Conservation (phyloP, 352 stramenopile species). For the Halophytophthora batemanensis region DNA sequence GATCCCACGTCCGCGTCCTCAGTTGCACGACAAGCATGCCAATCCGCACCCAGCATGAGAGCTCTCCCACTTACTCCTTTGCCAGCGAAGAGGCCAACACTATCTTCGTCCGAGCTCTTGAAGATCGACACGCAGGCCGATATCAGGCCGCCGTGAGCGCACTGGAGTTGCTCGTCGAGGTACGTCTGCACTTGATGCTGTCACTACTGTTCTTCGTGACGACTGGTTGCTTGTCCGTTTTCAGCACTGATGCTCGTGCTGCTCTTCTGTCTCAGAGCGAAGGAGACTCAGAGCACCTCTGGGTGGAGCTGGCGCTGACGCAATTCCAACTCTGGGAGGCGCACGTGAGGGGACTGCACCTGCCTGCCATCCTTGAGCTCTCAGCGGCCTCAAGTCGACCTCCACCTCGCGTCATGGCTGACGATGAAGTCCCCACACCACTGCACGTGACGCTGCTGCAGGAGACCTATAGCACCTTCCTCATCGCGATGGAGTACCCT, state of each 20-base stretch:
- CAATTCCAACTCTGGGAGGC: conserved; percentile 63
- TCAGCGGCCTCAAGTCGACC: conserved; percentile 1
- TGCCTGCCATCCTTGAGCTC: conserved; percentile 24
- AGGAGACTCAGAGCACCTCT: conserved; percentile 52
- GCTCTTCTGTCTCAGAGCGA: conserved; percentile 29
- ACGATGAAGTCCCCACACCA: conserved; percentile 10
- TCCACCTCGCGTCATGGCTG: conserved; percentile 4
- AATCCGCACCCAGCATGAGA: not conserved
- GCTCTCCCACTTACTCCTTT: conserved; percentile 1
- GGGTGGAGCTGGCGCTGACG: conserved; percentile 52
- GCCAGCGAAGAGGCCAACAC: conserved; percentile 26
- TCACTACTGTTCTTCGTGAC: no score
- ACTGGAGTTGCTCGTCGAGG: conserved; percentile 47
- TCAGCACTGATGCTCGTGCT: conserved; percentile 4
- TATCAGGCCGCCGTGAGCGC: conserved; percentile 35
- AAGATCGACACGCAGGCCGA: conserved; percentile 30
- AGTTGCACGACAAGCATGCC: no score
- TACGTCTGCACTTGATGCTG: conserved; percentile 10
- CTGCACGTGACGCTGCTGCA: conserved; percentile 27
- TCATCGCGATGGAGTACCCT: conserved; percentile 78
- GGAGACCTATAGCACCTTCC: conserved; percentile 69
- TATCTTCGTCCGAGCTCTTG: conserved; percentile 28
- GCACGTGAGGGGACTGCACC: conserved; percentile 35
- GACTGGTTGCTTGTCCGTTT: not conserved
- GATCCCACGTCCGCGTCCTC: no score